Evolutionary conservation across 208 protist species (phyloP), one percentile per base, ranked within the genome.

Genomic region (Balamuthia mandrillaris): DNA sequence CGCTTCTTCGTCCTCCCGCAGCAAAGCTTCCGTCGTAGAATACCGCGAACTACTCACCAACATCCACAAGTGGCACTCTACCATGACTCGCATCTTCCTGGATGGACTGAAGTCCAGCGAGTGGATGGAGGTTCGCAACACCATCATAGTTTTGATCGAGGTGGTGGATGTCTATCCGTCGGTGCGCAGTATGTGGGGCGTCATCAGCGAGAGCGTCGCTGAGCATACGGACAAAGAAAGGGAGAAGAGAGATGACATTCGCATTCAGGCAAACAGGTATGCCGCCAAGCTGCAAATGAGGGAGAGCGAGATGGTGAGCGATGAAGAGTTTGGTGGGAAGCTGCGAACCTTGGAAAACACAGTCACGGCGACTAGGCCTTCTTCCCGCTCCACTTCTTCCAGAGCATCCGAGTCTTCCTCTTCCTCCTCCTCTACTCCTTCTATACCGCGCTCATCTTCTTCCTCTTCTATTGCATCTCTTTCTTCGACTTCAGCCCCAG

Each of bases 61-160:
- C n/a, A n/a, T n/a, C 61, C 27, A 70, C 61, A 87, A 87, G 74
- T 87, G 84, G 84, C 74, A 82, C 70, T 7, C 14, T 63, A 63
- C 75, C 61, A 49, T 79, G 4, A 18, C 49, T 41, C 51, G 68
- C 33, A 10, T 49, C 14, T 51, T 87, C 31, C 27, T 44, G 7
- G n/a, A 33, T 29, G 60, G 54, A 45, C 84, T 87, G 29, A 51
- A 84, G 24, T 51, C 61, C 7, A 58, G 66, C 45, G 84, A 87
- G 63, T 87, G 78, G 63, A 87, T 87, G 74, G 66, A 87, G 74
- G 66, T 77, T 6, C 31, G 41, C 29, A 77, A 77, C 66, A 45
- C 66, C 24, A 27, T 77, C 24, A 39, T 77, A 27, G 44, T 77
- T 5, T 45, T 77, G n/a, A 56, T 45, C 24, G 44, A 35, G 16